Evolutionary conservation across 306 rosid species (phyloP), one percentile per base, ranked within the genome.

Genomic region (Bauhinia variegata): DNA sequence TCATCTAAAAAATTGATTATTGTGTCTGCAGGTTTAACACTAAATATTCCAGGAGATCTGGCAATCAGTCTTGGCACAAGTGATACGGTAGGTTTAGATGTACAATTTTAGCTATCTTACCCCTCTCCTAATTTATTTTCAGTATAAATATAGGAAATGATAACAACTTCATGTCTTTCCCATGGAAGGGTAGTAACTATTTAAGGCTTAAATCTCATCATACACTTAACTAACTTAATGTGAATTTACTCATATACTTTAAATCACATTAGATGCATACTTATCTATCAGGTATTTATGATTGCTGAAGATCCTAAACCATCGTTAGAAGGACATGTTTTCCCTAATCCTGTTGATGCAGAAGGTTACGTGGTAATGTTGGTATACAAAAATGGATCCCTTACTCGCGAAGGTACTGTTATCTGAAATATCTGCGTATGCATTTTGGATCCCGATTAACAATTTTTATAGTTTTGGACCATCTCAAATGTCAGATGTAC

Each of bases 31-130:
- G 99, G 99, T 77, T 83, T 93, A 80, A 90, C 99, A 56, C 81
- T 93, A 12, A 86, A 89, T 80, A 80, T 86, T 70, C 96, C 99
- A 0, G 99, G 99, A 60, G 99, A 93, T 83, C 81, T 93, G 16
- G 99, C 87, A 64, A 88, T 90, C 83, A 93, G 99, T 65, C 96
- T 93, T 37, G 99, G 97, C 74, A 93, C 99, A 56, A 90, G 99
- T 78, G 99, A 93, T 73, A 90, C 97, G 7, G 99, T 93, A 83
- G 54, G 98, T 80, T 54, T 71, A n/a, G n/a, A n/a, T n/a, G n/a
- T 61, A 46, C 41, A 36, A 14, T 75, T 42, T 11, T 63, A 37
- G n/a, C 50, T 36, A 32, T 55, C 31, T 59, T 61, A 16, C 31
- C 14, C 55, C 53, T n/a, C n/a, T 54, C 54, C 41, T 53, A 43